Percentiles rank a stretch among this genome's conserved stretches.
phyloP scores from a whole-genome alignment of 2,329 filamentous ascomycete species.

The Herpotrichia juniperi region DNA sequence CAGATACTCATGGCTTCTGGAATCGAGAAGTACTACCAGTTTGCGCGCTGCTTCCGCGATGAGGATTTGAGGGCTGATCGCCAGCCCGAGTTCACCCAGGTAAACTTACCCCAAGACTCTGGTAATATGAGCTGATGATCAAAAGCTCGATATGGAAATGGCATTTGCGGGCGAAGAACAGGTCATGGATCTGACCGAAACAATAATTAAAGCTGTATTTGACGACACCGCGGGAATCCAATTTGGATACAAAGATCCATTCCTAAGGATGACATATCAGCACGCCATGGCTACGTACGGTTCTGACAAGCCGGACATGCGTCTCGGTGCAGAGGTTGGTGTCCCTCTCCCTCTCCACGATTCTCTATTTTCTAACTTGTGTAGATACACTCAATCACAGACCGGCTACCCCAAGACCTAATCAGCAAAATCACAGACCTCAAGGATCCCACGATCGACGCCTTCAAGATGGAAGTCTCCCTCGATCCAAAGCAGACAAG shows the following conservation, averaged over 20 bases:
- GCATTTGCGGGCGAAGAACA: slow-evolving; percentile 76
- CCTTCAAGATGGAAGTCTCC: slow-evolving; percentile 69
- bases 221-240: slow-evolving; percentile 52
- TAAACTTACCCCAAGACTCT: slow-evolving; percentile 40
- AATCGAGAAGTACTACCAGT: slow-evolving; percentile 83
- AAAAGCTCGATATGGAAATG: slow-evolving; percentile 89
- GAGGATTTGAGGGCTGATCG: slow-evolving; percentile 91
- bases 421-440: slow-evolving; percentile 76
- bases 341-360: neutral
- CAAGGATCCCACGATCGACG: slow-evolving; percentile 73
- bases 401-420: slow-evolving; percentile 68
- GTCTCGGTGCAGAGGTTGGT: slow-evolving; percentile 70
- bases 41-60: slow-evolving; percentile 93
- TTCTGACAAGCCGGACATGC: slow-evolving; percentile 89
- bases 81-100: slow-evolving; percentile 96
- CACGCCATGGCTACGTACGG: slow-evolving; percentile 82
- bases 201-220: slow-evolving; percentile 63
- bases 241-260: slow-evolving; percentile 46
- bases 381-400: slow-evolving; percentile 70
- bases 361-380: slow-evolving; percentile 18
- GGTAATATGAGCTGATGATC: neutral
- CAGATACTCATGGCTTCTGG: slow-evolving; percentile 96
- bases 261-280: slow-evolving; percentile 71
- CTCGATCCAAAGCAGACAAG: slow-evolving; percentile 60
- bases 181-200: slow-evolving; percentile 68